A percentile compares a stretch with the other conserved stretches of the same genome.
Evolutionary conservation across 108 stramenopile species (phyloP).

Genomic region (Cylindrotheca closterium): DNA sequence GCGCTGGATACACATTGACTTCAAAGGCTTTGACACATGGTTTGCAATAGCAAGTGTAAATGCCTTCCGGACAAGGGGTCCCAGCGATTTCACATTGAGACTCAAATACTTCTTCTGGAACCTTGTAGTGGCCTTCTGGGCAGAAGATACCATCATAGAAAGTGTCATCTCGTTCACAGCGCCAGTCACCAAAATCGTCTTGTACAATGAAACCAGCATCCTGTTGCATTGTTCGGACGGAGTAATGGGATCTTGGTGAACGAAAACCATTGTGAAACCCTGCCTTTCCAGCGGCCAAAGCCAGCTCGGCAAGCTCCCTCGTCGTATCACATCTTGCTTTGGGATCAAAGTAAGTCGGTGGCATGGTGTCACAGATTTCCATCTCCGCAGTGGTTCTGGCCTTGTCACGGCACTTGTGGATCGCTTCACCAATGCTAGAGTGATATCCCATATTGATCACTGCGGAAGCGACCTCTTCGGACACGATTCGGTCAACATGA

Average conservation of each 20-base stretch:
- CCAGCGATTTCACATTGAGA: no score
- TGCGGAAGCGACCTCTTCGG: conserved; percentile 24
- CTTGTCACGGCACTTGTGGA: neutral
- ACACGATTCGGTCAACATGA: conserved; percentile 23
- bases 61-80: no score
- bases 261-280: conserved; percentile 17
- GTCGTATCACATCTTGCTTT: conserved; percentile 11
- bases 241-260: conserved; percentile 21
- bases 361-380: neutral
- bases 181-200: neutral
- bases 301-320: neutral
- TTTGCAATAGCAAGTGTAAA: no score
- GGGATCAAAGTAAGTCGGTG: neutral
- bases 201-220: conserved; percentile 24
- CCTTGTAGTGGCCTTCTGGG: no score
- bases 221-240: conserved; percentile 31
- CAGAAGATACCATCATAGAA: no score
- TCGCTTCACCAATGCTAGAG: neutral
- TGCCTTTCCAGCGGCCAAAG: neutral
- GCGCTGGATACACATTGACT: no score
- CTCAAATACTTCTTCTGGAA: no score
- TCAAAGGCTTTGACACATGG: no score
- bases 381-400: neutral
- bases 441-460: conserved; percentile 4
- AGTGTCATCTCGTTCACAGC: no score